Conservation (phyloP, 176 grass and related monocot genomes). For the Dactylis glomerata region DNA sequence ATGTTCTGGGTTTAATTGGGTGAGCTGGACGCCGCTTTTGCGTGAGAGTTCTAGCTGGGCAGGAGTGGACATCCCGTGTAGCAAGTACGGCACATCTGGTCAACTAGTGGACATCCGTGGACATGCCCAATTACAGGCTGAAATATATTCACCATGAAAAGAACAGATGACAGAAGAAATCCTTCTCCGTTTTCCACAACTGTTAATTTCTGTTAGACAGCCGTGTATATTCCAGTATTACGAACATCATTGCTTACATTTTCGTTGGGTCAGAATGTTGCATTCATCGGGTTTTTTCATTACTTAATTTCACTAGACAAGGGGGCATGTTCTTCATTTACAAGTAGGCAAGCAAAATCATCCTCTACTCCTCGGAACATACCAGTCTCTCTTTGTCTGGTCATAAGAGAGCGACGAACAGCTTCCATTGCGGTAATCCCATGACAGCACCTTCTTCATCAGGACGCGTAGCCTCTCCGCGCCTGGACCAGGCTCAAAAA, state of each 20-base stretch:
- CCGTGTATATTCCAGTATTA: neutral
- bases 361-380: constrained; percentile 35
- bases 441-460: constrained; percentile 61
- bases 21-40: no score
- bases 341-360: constrained; percentile 19
- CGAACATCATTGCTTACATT: neutral
- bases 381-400: constrained; percentile 83
- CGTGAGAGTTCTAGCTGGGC: no score
- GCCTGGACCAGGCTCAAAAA: constrained; percentile 59
- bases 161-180: neutral
- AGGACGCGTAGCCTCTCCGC: constrained; percentile 66
- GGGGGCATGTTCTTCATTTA: constrained; percentile 34
- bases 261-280: constrained; percentile 28
- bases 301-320: constrained; percentile 29
- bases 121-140: no score
- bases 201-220: neutral
- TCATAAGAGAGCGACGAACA: constrained; percentile 72
- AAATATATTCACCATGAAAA: neutral
- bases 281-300: constrained; percentile 21
- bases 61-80: no score
- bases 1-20: no score
- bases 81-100: no score
- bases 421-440: constrained; percentile 69
- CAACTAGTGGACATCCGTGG: no score
- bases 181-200: neutral